A percentile compares a stretch with the other conserved stretches of the same genome.
phyloP scores from a whole-genome alignment of 495 filamentous ascomycete genomes.

The Halenospora varia region DNA sequence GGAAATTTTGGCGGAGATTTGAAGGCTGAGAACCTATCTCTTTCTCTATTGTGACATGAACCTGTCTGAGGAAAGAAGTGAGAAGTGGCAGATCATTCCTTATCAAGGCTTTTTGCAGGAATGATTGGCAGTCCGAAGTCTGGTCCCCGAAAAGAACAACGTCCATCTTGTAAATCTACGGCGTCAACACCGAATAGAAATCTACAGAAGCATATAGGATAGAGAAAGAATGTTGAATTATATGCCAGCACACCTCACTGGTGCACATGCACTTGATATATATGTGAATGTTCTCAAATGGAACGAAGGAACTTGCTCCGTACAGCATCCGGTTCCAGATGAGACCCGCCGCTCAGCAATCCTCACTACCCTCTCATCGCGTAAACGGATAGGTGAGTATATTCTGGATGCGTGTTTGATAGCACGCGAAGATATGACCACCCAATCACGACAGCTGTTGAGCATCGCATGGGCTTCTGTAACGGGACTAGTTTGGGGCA shows the following conservation, averaged over 20 bases:
- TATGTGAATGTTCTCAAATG: neutral
- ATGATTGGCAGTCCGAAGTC: slow-evolving; percentile 65
- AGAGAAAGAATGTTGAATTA: neutral
- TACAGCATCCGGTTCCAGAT: neutral
- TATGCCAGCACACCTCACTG: too few relatives aligned
- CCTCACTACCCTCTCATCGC: neutral
- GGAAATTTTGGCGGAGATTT: slow-evolving; percentile 56
- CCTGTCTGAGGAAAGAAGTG: slow-evolving; percentile 34
- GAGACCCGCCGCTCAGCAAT: neutral
- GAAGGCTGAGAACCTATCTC: slow-evolving; percentile 58
- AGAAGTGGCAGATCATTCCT: slow-evolving; percentile 57
- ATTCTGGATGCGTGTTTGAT: neutral
- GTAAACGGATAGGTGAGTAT: neutral
- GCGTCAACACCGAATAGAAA: neutral
- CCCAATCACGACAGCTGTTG: neutral
- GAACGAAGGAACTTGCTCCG: neutral
- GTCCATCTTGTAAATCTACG: slow-evolving; percentile 28
- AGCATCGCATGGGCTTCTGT: neutral
- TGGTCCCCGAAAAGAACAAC: slow-evolving; percentile 74
- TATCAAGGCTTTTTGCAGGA: slow-evolving; percentile 42
- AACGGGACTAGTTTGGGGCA: neutral
- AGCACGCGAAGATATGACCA: neutral
- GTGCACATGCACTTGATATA: neutral
- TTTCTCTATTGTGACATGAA: slow-evolving; percentile 53
- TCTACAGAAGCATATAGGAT: neutral